Evolutionary conservation across 371 early-diverging fungal genomes (phyloP), one percentile per base, ranked within the genome.

Genomic region (Blakeslea trispora): DNA sequence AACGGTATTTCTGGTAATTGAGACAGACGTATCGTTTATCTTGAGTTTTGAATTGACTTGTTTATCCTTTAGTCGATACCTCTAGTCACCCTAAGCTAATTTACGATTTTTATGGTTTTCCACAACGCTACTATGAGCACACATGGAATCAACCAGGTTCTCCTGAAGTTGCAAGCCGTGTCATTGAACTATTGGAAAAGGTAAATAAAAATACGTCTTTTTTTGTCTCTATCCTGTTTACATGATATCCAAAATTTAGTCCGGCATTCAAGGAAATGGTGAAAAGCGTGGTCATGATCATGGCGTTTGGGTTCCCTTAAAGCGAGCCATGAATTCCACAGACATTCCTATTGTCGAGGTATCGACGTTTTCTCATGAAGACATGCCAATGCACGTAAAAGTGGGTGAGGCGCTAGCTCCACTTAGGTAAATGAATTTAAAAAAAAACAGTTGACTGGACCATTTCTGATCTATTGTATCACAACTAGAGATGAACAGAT

Each of bases 21-120:
- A n/a, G n/a, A 17, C 5, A 28, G 45, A 2, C 24, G 5, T 32
- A 32, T 32, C 32, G 5, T 32, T 6, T 41, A 45, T 40, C 15
- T 46, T 37, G 14, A 19, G n/a, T 11, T 13, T 23, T n/a, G n/a
- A 44, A 42, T 17, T n/a, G 17, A 37, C 24, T 21, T 53, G 52
- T 53, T 19, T 7, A 28, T 7, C 28, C 7, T 3, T 19, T 56
- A 72, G 81, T 77, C n/a, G 75, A 74, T 8, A 63, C 66, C 4
- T 62, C 72, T 3, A 66, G 68, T 28, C 77, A 69, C 40, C 84
- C 84, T 1, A 63, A 69, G 23, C 64, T 84, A 17, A 82, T 84
- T n/a, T 86, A 86, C 51, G 88, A 88, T 45, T 88, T 88, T 59
- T 81, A 82, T 54, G 68, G 66, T 15, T 84, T 85, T 37, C 86